A percentile compares a stretch with the other conserved stretches of the same genome.
Evolutionary conservation across 1,284 basidiomycete species (phyloP).

Genomic region (Chiua sp.): DNA sequence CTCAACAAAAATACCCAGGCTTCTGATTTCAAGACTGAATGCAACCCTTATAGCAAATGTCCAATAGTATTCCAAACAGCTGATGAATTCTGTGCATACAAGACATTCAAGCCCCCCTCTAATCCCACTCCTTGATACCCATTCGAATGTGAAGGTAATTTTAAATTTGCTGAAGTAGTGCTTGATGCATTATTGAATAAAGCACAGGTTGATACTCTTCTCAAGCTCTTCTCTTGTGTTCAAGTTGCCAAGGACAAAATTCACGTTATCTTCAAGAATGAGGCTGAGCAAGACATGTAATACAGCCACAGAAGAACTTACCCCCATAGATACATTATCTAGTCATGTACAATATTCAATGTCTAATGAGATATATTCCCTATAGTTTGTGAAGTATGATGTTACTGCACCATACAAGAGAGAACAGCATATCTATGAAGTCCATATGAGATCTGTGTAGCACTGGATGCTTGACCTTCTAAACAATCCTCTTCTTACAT

Average conservation of each 20-base stretch:
- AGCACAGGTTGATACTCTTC: slow-evolving; percentile 3
- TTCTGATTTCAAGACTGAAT: slow-evolving; percentile 14
- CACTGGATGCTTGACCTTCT: slow-evolving; percentile 33
- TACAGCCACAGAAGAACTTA: not conserved
- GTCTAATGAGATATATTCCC: no score
- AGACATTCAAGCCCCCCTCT: not conserved
- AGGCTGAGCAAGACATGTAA: slow-evolving; percentile 6
- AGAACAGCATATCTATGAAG: not conserved
- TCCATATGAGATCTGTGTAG: slow-evolving; percentile 25
- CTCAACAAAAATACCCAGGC: not conserved
- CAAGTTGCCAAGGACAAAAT: not conserved
- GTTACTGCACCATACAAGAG: slow-evolving; percentile 8
- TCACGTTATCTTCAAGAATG: slow-evolving; percentile 5
- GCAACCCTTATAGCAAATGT: slow-evolving; percentile 4
- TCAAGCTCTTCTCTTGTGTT: slow-evolving; percentile 5
- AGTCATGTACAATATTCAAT: no score
- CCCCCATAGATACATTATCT: not conserved
- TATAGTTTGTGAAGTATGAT: slow-evolving; percentile 2
- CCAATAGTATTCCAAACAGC: not conserved
- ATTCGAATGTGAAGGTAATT: slow-evolving; percentile 1
- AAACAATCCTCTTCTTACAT: slow-evolving; percentile 21
- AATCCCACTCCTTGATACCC: not conserved
- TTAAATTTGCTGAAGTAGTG: slow-evolving; percentile 4
- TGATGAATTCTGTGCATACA: not conserved
- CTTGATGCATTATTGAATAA: slow-evolving; percentile 7